Percentiles rank a stretch among this genome's conserved stretches.
Conservation (phyloP, 2,329 filamentous ascomycete species). For the Malbranchea zuffiana region DNA sequence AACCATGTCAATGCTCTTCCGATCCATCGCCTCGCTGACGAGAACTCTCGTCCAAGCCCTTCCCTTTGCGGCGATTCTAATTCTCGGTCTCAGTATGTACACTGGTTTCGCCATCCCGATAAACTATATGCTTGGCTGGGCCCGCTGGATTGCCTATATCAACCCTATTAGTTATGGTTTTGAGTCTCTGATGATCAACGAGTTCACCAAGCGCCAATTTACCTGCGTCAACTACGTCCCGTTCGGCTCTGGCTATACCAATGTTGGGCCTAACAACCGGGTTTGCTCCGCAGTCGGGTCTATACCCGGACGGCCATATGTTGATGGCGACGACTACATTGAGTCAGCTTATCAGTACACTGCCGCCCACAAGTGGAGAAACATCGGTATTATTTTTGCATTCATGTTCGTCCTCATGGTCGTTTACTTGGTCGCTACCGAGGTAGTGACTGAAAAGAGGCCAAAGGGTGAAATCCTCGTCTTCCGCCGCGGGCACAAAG, state of each 20-base stretch:
- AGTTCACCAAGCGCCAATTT: slow-evolving; percentile 46
- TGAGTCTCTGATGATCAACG: slow-evolving; percentile 53
- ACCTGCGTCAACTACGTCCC: slow-evolving; percentile 47
- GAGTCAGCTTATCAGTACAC: slow-evolving; percentile 40
- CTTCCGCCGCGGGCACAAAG: slow-evolving; percentile 46
- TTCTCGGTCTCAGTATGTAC: slow-evolving; percentile 37
- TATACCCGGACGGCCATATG: slow-evolving; percentile 37
- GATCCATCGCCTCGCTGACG: slow-evolving; percentile 65
- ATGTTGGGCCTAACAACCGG: slow-evolving; percentile 40
- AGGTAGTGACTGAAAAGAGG: slow-evolving; percentile 53
- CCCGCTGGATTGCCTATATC: slow-evolving; percentile 63
- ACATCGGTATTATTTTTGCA: slow-evolving; percentile 63
- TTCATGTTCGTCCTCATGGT: slow-evolving; percentile 60
- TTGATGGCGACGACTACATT: slow-evolving; percentile 46
- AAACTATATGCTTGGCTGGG: slow-evolving; percentile 66
- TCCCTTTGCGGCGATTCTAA: slow-evolving; percentile 44
- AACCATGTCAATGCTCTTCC: slow-evolving; percentile 76
- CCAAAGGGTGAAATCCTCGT: slow-evolving; percentile 67
- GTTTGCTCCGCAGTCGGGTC: slow-evolving; percentile 49
- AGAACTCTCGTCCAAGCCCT: slow-evolving; percentile 62
- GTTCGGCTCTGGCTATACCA: slow-evolving; percentile 39
- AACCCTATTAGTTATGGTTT: slow-evolving; percentile 47
- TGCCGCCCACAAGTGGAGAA: slow-evolving; percentile 51
- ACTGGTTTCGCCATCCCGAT: slow-evolving; percentile 38
- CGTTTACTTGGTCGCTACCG: slow-evolving; percentile 53